Percentiles rank a stretch among this genome's conserved stretches.
Conservation (phyloP, 257 asterid genomes). For the Cordia subcordata region DNA sequence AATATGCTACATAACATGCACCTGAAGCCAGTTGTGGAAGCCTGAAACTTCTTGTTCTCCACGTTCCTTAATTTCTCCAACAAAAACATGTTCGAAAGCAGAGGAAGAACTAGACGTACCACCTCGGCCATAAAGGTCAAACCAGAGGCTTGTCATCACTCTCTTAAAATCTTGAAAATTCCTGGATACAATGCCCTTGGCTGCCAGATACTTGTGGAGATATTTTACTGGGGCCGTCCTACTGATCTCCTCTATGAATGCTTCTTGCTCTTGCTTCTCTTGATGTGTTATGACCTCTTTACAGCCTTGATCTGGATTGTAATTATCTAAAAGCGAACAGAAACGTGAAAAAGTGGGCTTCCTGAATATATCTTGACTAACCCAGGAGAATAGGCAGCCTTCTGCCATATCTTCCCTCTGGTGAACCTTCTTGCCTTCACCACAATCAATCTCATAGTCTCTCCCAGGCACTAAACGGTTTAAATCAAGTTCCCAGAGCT, state of each 20-base stretch:
- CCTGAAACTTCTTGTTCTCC: constrained; percentile 86
- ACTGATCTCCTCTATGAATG: constrained; percentile 89
- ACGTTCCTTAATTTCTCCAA: constrained; percentile 82
- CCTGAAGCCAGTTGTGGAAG: constrained; percentile 99
- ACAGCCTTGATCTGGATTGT: constrained; percentile 77
- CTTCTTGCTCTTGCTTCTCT: constrained; percentile 79
- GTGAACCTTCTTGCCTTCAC: constrained; percentile 85
- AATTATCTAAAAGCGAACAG: constrained; percentile 89
- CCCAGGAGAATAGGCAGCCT: constrained; percentile 73
- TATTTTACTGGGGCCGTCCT: constrained; percentile 87
- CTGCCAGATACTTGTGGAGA: constrained; percentile 64
- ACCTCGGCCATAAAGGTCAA: constrained; percentile 82
- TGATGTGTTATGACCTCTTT: constrained; percentile 77
- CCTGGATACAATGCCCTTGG: constrained; percentile 48
- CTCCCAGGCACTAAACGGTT: constrained; percentile 75
- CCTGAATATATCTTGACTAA: constrained; percentile 55
- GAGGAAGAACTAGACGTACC: constrained; percentile 83
- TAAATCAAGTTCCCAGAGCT: constrained; percentile 81
- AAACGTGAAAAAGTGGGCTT: constrained; percentile 76
- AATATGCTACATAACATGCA: constrained; percentile 9
- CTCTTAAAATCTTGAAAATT: constrained; percentile 58
- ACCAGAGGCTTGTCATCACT: constrained; percentile 70
- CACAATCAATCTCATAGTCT: constrained; percentile 78
- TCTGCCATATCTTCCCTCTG: constrained; percentile 72
- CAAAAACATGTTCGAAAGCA: constrained; percentile 98